phyloP scores from a whole-genome alignment of 2,329 filamentous ascomycete species.

The Clarireedia sp. region DNA sequence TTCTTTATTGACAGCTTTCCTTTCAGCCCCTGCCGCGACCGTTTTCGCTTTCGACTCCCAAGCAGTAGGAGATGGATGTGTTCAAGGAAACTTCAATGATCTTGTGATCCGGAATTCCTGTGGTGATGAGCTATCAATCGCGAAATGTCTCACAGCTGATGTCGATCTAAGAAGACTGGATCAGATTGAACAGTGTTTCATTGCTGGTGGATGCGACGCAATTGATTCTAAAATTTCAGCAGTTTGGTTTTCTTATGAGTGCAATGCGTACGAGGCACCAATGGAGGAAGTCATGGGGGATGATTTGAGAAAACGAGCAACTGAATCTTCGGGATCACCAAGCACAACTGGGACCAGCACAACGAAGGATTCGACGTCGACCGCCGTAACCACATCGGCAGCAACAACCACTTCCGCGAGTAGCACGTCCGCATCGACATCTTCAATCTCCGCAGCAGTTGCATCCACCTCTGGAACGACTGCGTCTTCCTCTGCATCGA shows the following conservation, averaged over 20 bases:
- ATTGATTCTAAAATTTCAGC: slow-evolving; percentile 16
- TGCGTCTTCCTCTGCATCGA: background rate
- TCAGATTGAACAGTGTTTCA: slow-evolving; percentile 21
- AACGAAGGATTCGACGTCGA: background rate
- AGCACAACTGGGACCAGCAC: background rate
- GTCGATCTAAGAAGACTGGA: slow-evolving; percentile 14
- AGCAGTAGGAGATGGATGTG: slow-evolving; percentile 7
- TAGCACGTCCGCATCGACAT: background rate
- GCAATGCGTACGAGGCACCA: slow-evolving; percentile 5
- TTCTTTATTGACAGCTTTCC: slow-evolving; percentile 8
- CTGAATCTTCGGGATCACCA: background rate
- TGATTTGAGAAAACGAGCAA: slow-evolving; percentile 18
- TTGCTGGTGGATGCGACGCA: slow-evolving; percentile 17
- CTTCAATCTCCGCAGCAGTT: background rate
- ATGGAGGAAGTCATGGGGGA: slow-evolving; percentile 4
- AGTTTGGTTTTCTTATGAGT: slow-evolving; percentile 17
- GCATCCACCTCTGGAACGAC: background rate
- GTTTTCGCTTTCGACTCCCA: slow-evolving; percentile 13
- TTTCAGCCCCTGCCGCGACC: slow-evolving; percentile 9
- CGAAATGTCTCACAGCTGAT: slow-evolving; percentile 16
- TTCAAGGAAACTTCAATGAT: slow-evolving; percentile 15
- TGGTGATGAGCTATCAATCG: slow-evolving; percentile 15
- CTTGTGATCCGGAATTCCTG: slow-evolving; percentile 18
- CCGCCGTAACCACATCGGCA: background rate
- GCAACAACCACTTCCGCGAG: no score